Percentiles rank a stretch among this genome's conserved stretches.
Evolutionary conservation across 139 green algal species (phyloP).

Genomic region (Coelastrella sp.): DNA sequence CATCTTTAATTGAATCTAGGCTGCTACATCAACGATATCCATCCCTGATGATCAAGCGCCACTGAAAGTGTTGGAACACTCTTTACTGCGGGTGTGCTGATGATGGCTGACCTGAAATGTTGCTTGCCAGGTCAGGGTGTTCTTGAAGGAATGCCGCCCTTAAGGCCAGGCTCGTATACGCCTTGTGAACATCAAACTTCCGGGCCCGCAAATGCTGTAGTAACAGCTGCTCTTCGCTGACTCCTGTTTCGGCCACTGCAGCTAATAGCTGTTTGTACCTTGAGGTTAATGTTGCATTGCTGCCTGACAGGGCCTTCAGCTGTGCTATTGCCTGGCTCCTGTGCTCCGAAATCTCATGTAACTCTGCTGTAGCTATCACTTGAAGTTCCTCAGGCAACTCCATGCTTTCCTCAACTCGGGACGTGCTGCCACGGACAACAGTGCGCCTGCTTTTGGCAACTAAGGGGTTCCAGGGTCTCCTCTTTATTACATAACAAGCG

Average conservation of each 20-base stretch:
- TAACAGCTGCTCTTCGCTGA: not conserved
- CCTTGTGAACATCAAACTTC: not conserved
- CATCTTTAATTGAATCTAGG: too few relatives aligned
- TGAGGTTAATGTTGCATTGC: not conserved
- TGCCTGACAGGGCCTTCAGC: not conserved
- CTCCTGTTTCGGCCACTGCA: not conserved
- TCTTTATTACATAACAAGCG: too few relatives aligned
- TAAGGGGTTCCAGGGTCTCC: too few relatives aligned
- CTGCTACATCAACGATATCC: too few relatives aligned
- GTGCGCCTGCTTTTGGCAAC: too few relatives aligned
- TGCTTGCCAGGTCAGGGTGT: not conserved
- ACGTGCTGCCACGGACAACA: too few relatives aligned
- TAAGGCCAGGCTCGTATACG: not conserved
- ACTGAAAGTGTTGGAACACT: too few relatives aligned
- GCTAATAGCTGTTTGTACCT: not conserved
- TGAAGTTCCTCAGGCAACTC: not conserved
- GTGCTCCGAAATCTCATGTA: not conserved
- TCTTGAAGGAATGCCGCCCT: not conserved
- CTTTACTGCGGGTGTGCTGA: too few relatives aligned
- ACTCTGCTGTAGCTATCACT: not conserved
- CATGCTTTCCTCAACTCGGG: not conserved
- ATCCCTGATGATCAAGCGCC: too few relatives aligned
- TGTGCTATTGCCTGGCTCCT: not conserved
- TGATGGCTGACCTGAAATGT: not conserved
- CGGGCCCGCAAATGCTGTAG: not conserved